phyloP scores from a whole-genome alignment of 1,139 yeast genomes.

The Torulaspora pretoriensis region DNA sequence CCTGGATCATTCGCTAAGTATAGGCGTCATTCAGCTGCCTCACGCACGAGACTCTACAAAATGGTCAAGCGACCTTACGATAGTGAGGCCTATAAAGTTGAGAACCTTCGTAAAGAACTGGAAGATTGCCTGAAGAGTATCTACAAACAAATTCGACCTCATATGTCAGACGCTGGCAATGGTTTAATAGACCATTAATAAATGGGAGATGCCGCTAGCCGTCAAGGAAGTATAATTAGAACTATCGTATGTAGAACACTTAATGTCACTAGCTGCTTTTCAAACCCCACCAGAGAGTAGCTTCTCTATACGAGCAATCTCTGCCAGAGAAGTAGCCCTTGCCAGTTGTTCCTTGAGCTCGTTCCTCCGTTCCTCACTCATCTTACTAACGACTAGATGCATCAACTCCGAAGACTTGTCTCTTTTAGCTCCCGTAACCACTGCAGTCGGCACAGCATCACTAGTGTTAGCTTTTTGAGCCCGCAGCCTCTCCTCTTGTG shows the following conservation, averaged over 20 bases:
- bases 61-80: slow-evolving; percentile 20
- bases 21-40: slow-evolving; percentile 22
- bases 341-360: slow-evolving; percentile 51
- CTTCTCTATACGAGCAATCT: slow-evolving; percentile 66
- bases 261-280: neutral
- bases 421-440: slow-evolving; percentile 15
- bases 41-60: slow-evolving; percentile 26
- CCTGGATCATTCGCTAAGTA: slow-evolving; percentile 27
- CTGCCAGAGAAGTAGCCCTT: slow-evolving; percentile 64
- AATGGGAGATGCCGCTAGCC: neutral
- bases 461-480: slow-evolving; percentile 7
- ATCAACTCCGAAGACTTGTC: slow-evolving; percentile 35
- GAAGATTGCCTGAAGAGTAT: neutral
- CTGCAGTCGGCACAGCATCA: neutral
- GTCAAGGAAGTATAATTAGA: neutral
- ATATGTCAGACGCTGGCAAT: neutral
- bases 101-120: slow-evolving; percentile 18
- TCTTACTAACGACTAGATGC: slow-evolving; percentile 39
- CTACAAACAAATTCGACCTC: neutral
- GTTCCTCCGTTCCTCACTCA: slow-evolving; percentile 50
- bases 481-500: slow-evolving; percentile 48
- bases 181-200: neutral
- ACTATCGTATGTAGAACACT: neutral
- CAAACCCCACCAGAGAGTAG: slow-evolving; percentile 32
- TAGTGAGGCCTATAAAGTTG: slow-evolving; percentile 13